Evolutionary conservation across 768 basidiomycete genomes (phyloP), one percentile per base, ranked within the genome.

Genomic region (Podaxis sp.): DNA sequence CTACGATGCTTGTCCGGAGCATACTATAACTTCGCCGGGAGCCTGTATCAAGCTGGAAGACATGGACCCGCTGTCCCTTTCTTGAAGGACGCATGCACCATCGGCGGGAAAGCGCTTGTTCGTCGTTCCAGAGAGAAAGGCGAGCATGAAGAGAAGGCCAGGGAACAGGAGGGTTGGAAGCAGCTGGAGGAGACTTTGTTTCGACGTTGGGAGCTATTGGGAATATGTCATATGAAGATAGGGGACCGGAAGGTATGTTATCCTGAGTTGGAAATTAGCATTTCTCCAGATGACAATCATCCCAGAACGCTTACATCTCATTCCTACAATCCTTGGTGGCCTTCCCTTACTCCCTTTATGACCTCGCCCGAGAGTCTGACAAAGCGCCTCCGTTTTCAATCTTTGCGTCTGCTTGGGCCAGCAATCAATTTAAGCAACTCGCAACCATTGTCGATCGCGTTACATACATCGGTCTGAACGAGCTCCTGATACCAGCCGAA

Each of bases 161-260:
- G 60, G 25, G 69, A 68, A 33, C 66, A 65, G 36, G 61, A 64
- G 64, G 84, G 77, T 40, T 90, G 88, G 87, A 75, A 60, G 49
- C 82, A 84, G 65, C 76, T 92, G 1, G 81, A 85, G 61, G 85
- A 87, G 36, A 86, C 89, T 64, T 66, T 94, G 27, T 83, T 82
- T 65, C 80, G 87, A 22, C 77, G 94, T 51, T 96, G 88, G 83
- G 93, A 97, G 74, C 72, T 96, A 33, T 76, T 96, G 25, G 94
- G 84, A 0, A 85, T 89, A 3, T 94, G 92, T 70, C 87, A 85
- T 68, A 80, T 83, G 29, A 94, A 91, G 72, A 86, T 86, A 27
- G 89, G 88, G 0, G 90, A 96, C 66, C 81, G 89, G 22, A 84
- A 83, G 82, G 94, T 92, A 50, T 33, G 79, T 71, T 15, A 43